phyloP scores from a whole-genome alignment of 768 basidiomycete genomes.

The Mycena epipterygia region DNA sequence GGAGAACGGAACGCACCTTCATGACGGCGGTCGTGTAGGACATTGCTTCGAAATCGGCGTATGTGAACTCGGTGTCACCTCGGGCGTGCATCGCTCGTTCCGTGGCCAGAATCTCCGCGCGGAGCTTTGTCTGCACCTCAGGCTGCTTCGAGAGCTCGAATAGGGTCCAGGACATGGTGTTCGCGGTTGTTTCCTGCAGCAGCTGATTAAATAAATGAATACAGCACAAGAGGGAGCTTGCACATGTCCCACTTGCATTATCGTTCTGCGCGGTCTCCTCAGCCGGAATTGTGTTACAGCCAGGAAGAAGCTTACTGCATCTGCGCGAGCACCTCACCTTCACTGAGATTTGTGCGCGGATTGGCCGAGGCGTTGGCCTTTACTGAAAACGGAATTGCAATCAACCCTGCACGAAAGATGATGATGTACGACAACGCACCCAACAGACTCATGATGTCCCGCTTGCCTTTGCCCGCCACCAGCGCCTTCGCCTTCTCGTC shows the following conservation, averaged over 20 bases:
- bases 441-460: slow-evolving; percentile 70
- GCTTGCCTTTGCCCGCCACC: slow-evolving; percentile 61
- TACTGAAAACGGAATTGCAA: neutral
- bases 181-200: slow-evolving; percentile 73
- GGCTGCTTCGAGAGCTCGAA: slow-evolving; percentile 73
- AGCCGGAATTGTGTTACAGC: neutral
- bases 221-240: neutral
- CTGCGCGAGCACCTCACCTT: slow-evolving; percentile 49
- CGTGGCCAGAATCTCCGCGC: slow-evolving; percentile 66
- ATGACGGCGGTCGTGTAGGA: slow-evolving; percentile 62
- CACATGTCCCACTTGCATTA: slow-evolving; percentile 27
- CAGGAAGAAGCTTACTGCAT: slow-evolving; percentile 44
- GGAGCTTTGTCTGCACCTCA: slow-evolving; percentile 70
- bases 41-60: slow-evolving; percentile 66
- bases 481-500: slow-evolving; percentile 63
- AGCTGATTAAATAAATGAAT: slow-evolving; percentile 45
- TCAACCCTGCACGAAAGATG: neutral
- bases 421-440: slow-evolving; percentile 52
- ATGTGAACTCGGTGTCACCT: slow-evolving; percentile 57
- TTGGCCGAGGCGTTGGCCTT: slow-evolving; percentile 36
- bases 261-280: neutral
- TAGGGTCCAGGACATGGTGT: slow-evolving; percentile 71
- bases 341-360: slow-evolving; percentile 33
- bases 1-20: slow-evolving; percentile 51
- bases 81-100: slow-evolving; percentile 51